A percentile compares a stretch with the other conserved stretches of the same genome.
These are phyloP conservation scores for Gracilariopsis chorda DNA, from an alignment of 23 red algal genomes.

Conservation along the genomic window DNA sequence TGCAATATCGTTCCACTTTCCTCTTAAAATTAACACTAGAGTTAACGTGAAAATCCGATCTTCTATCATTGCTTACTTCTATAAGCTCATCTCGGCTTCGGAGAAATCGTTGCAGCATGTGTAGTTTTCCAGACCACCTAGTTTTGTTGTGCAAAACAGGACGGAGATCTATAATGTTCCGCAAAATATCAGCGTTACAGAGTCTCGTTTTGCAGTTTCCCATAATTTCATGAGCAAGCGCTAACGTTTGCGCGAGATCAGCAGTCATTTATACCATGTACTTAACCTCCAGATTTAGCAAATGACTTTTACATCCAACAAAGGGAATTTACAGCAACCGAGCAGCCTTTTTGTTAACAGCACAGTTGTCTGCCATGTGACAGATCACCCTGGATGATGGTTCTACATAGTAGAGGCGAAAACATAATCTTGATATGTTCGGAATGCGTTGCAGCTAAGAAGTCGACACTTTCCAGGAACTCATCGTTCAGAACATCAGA, in stretches of 20 bases:
- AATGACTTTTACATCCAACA: not conserved
- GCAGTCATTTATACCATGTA: not conserved
- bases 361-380: not conserved
- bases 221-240: not conserved
- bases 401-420: not conserved
- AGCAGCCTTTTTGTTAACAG: not conserved
- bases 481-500: not conserved
- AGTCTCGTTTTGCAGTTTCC: not conserved
- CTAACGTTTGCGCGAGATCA: not conserved
- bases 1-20: not conserved
- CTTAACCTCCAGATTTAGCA: not conserved
- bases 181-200: not conserved
- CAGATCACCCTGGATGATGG: not conserved
- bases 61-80: not conserved
- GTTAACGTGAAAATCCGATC: not conserved
- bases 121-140: not conserved
- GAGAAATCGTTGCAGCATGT: not conserved
- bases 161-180: not conserved
- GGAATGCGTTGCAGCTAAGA: not conserved
- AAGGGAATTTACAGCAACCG: not conserved
- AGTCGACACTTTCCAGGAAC: not conserved
- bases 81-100: not conserved
- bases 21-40: not conserved
- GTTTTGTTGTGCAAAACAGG: not conserved
- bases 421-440: not conserved